Evolutionary conservation across 192 early-diverging fungal genomes (phyloP).

Genomic region (Phlyctochytrium arcticum): DNA sequence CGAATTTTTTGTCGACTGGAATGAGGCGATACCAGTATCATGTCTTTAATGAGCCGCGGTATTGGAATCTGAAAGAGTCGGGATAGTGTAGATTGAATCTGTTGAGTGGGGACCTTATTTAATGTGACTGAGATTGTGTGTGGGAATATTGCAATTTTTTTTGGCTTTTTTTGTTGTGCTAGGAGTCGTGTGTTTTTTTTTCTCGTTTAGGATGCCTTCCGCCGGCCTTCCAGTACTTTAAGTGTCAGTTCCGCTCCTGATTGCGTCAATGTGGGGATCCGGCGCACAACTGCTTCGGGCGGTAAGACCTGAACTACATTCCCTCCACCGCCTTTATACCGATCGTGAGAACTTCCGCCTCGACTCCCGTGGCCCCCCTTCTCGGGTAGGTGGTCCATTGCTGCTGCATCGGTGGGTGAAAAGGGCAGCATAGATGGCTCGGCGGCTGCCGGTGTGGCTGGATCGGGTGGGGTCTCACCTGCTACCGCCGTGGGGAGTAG

Average conservation of each 20-base stretch:
- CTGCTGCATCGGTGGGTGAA: no score
- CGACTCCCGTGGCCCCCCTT: not conserved
- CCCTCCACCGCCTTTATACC: conserved; percentile 5
- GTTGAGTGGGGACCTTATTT: no score
- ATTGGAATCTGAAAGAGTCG: not conserved
- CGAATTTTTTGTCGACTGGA: not conserved
- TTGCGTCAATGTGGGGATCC: conserved; percentile 2
- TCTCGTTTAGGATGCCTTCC: conserved; percentile 9
- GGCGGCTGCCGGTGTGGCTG: not conserved
- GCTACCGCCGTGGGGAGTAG: conserved; percentile 6
- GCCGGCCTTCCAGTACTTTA: not conserved
- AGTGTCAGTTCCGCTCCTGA: not conserved
- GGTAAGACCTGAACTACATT: conserved; percentile 12
- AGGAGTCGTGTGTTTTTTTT: no score
- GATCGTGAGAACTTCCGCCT: not conserved
- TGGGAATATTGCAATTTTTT: no score
- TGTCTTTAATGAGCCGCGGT: conserved; percentile 1
- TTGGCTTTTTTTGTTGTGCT: no score
- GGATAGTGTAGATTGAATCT: no score
- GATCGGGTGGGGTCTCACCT: not conserved
- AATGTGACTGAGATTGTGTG: no score
- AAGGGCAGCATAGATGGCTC: no score
- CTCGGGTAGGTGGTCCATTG: not conserved
- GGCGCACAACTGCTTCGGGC: not conserved
- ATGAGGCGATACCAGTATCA: not conserved